Percentiles rank a stretch among this genome's conserved stretches.
These are phyloP conservation scores for Penicillium thymicola DNA, from an alignment of 2,329 filamentous ascomycete species.

Conservation along the genomic window DNA sequence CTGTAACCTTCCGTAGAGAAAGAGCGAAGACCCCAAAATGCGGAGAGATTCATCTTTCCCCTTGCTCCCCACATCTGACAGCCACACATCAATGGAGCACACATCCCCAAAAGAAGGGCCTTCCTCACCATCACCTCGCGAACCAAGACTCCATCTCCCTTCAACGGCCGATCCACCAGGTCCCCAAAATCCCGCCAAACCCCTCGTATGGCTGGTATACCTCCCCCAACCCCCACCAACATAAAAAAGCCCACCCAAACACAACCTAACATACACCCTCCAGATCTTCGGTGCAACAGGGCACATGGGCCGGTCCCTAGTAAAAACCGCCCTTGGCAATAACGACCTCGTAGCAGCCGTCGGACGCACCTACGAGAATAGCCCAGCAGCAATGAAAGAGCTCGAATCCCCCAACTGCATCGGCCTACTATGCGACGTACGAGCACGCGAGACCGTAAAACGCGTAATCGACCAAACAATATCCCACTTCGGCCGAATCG, in stretches of 20 bases:
- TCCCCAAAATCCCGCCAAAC: constrained; percentile 64
- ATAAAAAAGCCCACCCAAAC: not conserved
- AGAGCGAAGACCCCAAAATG: constrained; percentile 18
- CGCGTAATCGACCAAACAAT: constrained; percentile 68
- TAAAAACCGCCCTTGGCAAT: constrained; percentile 74
- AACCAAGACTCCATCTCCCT: constrained; percentile 62
- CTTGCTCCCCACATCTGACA: not conserved
- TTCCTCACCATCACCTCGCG: constrained; percentile 29
- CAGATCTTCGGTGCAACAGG: constrained; percentile 95
- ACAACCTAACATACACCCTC: constrained; percentile 2
- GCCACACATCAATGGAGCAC: constrained; percentile 2
- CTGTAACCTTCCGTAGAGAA: not conserved
- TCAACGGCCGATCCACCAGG: constrained; percentile 82
- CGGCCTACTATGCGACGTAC: constrained; percentile 84
- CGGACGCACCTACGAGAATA: constrained; percentile 76
- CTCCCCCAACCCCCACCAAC: constrained; percentile 3
- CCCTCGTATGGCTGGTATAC: constrained; percentile 84
- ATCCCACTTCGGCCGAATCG: constrained; percentile 72
- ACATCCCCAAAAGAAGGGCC: constrained; percentile 26
- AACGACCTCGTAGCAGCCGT: constrained; percentile 84
- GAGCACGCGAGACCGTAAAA: constrained; percentile 73
- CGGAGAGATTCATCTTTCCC: constrained; percentile 21
- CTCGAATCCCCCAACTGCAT: constrained; percentile 66
- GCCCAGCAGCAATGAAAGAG: constrained; percentile 65
- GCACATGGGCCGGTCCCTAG: constrained; percentile 88